Evolutionary conservation across 768 basidiomycete genomes (phyloP).

Genomic region (Phlebiopsis flavidoalba): DNA sequence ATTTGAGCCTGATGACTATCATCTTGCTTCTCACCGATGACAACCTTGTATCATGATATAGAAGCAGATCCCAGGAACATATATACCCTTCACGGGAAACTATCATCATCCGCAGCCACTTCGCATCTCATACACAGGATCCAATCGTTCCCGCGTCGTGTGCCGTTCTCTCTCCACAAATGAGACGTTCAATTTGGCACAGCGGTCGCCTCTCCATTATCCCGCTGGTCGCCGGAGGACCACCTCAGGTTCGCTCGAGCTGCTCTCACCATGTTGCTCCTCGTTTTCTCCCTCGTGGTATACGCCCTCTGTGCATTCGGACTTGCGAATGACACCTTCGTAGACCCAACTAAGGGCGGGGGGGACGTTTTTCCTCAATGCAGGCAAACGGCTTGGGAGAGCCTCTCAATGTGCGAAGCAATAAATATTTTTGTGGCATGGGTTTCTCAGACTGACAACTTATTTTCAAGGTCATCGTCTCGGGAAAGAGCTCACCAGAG

Average conservation of each 20-base stretch:
- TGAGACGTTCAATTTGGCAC: too few relatives aligned
- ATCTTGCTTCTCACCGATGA: background rate
- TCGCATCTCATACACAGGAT: background rate
- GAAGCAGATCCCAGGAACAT: background rate
- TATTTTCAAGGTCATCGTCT: constrained; percentile 51
- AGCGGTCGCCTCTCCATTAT: too few relatives aligned
- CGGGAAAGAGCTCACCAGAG: constrained; percentile 49
- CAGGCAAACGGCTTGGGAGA: constrained; percentile 30
- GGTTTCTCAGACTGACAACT: background rate
- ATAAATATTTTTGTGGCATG: background rate
- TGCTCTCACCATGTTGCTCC: background rate
- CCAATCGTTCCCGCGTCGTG: too few relatives aligned
- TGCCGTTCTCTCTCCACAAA: too few relatives aligned
- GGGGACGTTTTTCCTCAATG: constrained; percentile 39
- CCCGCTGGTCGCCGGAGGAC: too few relatives aligned
- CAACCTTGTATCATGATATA: background rate
- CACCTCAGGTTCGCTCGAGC: background rate
- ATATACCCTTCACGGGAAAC: background rate
- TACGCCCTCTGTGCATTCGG: background rate
- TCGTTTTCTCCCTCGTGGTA: too few relatives aligned
- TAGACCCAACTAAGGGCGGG: constrained; percentile 9
- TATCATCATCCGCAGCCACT: background rate
- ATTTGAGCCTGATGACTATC: background rate
- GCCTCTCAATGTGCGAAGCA: constrained; percentile 37
- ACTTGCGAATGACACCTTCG: background rate